A percentile compares a stretch with the other conserved stretches of the same genome.
Evolutionary conservation across 129 eudicot genomes (phyloP).

Genomic region (Chrysanthemum seticuspe): DNA sequence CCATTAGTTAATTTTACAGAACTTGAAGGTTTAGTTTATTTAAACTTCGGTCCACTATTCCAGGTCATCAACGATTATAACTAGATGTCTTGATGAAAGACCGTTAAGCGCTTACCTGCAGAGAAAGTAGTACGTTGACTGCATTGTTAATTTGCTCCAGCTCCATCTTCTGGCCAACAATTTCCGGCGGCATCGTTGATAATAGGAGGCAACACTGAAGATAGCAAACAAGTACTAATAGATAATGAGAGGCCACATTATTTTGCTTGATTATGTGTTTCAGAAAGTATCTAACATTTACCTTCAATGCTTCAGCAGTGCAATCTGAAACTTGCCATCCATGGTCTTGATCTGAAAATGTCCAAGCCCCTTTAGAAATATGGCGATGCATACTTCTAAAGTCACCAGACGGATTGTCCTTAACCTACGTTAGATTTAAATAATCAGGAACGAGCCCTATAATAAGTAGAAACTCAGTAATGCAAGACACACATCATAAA

Average conservation of each 20-base stretch:
- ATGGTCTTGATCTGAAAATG: conserved; percentile 79
- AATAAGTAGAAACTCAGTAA: background rate
- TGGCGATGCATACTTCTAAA: conserved; percentile 69
- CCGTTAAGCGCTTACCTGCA: conserved; percentile 46
- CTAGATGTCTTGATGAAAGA: no score
- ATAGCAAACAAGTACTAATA: no score
- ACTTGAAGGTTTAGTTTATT: no score
- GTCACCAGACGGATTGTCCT: conserved; percentile 72
- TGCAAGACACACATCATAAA: background rate
- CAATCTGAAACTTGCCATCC: conserved; percentile 87
- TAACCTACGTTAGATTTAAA: conserved; percentile 38
- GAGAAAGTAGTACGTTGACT: conserved; percentile 57
- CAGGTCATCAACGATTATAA: no score
- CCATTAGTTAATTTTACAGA: no score
- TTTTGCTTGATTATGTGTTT: background rate
- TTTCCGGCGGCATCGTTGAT: conserved; percentile 63
- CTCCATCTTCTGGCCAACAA: conserved; percentile 58
- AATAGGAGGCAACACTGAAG: conserved; percentile 66
- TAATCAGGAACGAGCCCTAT: background rate
- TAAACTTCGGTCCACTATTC: no score
- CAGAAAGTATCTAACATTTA: conserved; percentile 1
- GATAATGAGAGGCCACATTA: background rate
- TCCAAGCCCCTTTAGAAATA: conserved; percentile 78
- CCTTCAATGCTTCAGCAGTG: conserved; percentile 80
- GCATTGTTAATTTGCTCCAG: conserved; percentile 42